Conservation (phyloP, 192 early-diverging fungal genomes). For the Entrophospora sp. region DNA sequence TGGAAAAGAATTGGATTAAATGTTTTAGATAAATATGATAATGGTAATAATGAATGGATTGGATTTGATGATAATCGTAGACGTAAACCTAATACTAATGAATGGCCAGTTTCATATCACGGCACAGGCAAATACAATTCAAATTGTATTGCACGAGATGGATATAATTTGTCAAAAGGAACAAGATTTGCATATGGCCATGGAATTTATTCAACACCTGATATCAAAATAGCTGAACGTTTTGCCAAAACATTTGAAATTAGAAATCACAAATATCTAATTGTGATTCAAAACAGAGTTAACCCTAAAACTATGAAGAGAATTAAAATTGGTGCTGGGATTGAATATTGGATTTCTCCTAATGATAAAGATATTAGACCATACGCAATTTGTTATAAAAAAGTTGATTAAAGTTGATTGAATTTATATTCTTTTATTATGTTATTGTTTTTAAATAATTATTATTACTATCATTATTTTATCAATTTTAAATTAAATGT, state of each 20-base stretch:
- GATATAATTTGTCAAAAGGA: not conserved
- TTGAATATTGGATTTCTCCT: slow-evolving; percentile 3
- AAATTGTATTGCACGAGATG: not conserved
- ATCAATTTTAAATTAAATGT: too few species aligned
- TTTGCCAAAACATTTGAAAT: not conserved
- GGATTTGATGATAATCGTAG: too few species aligned
- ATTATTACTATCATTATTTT: too few species aligned
- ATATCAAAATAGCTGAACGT: not conserved
- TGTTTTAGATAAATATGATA: too few species aligned
- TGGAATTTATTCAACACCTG: slow-evolving; percentile 6
- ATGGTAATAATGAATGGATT: too few species aligned
- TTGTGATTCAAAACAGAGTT: slow-evolving; percentile 2
- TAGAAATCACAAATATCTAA: not conserved
- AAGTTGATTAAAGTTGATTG: too few species aligned
- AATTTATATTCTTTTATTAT: too few species aligned
- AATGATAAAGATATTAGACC: not conserved
- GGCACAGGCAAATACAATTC: not conserved
- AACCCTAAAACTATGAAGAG: not conserved
- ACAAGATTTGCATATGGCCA: not conserved
- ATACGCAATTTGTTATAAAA: not conserved
- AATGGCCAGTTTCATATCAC: slow-evolving; percentile 12
- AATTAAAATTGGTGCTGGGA: not conserved
- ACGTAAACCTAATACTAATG: not conserved
- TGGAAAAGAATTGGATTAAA: too few species aligned
- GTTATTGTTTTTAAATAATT: too few species aligned